Percentiles rank a stretch among this genome's conserved stretches.
Conservation (phyloP, 805 yeast species). For the Yamadazyma nakazawae region DNA sequence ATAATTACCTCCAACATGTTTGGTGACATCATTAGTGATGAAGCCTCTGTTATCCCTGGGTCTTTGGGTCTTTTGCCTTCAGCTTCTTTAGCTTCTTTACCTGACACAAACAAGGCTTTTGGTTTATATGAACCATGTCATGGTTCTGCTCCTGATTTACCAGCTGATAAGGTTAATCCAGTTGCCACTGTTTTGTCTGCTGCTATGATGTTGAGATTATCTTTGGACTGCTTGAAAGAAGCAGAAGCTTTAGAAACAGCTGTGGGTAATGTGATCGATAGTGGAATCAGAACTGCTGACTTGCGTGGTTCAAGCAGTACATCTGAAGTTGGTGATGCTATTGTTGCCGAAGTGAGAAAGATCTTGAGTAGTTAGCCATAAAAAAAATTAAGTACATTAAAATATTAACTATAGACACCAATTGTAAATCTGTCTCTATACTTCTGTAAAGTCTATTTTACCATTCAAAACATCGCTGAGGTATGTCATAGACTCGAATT, state of each 20-base stretch:
- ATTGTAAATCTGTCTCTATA: neutral
- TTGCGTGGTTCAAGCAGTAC: slow-evolving; percentile 83
- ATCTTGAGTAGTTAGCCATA: slow-evolving; percentile 29
- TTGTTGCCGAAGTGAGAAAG: slow-evolving; percentile 67
- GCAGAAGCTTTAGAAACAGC: slow-evolving; percentile 89
- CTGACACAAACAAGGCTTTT: slow-evolving; percentile 90
- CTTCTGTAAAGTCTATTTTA: slow-evolving; percentile 8
- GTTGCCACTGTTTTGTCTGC: slow-evolving; percentile 92
- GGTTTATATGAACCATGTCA: slow-evolving; percentile 98
- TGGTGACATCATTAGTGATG: slow-evolving; percentile 97
- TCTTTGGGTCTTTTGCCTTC: slow-evolving; percentile 94
- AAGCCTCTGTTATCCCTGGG: slow-evolving; percentile 97
- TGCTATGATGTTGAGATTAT: slow-evolving; percentile 95
- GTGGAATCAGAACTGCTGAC: slow-evolving; percentile 88
- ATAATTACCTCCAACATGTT: slow-evolving; percentile 94
- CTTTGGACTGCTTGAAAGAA: slow-evolving; percentile 77
- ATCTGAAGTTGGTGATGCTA: slow-evolving; percentile 90
- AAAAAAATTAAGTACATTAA: neutral
- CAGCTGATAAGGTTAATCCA: slow-evolving; percentile 86
- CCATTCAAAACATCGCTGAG: slow-evolving; percentile 32
- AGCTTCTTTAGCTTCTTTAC: slow-evolving; percentile 94
- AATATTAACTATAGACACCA: neutral
- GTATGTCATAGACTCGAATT: slow-evolving; percentile 31
- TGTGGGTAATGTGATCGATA: slow-evolving; percentile 75
- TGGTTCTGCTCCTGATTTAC: slow-evolving; percentile 96